Base-by-base conservation (phyloP, 1,284 basidiomycete genomes). In the Pseudozyma flocculosa region DNA sequence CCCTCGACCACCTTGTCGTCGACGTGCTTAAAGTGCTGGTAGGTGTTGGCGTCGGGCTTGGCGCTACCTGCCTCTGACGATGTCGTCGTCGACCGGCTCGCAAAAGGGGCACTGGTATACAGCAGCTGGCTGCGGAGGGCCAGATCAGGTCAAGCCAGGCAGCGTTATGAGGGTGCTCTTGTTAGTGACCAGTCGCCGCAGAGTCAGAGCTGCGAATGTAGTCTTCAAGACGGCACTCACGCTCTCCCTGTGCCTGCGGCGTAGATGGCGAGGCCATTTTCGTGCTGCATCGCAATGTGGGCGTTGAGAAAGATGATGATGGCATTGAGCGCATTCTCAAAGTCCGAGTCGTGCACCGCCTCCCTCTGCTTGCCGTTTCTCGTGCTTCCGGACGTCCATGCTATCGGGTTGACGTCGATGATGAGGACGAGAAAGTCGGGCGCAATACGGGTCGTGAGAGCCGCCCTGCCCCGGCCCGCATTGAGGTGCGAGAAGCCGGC, bases 201-300 rank as follows among this genome's bases (percentile, higher is more conserved):
- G n/a, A n/a, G n/a, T n/a, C n/a, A n/a, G n/a, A n/a, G n/a, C n/a
- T n/a, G n/a, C n/a, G n/a, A n/a, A n/a, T n/a, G n/a, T n/a, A n/a
- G n/a, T n/a, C n/a, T n/a, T n/a, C n/a, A n/a, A n/a, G n/a, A n/a
- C n/a, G n/a, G n/a, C n/a, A 38, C 37, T 38, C 37, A 38, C 13
- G 61, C 61, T 2, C 42, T 56, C 4, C 61, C 61, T 11, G 53
- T 58, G 30, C 65, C 68, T 0, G 90, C 83, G 7, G 87, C 93
- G 76, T 92, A 95, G 40, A 97, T 88, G 4, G 92, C 89, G 17
- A 97, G 82, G 7, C 88, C 86, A 77, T 97, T 99, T 71, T 93
- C 91, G 80, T 93, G 88, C 61, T 88, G 86, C 67, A 87, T 85
- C 0, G 92, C 92, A 54, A 94, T 84, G 79, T 97, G 92, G 1